Evolutionary conservation across 2,329 filamentous ascomycete species (phyloP), one percentile per base, ranked within the genome.

Genomic region (Fusarium sp.): DNA sequence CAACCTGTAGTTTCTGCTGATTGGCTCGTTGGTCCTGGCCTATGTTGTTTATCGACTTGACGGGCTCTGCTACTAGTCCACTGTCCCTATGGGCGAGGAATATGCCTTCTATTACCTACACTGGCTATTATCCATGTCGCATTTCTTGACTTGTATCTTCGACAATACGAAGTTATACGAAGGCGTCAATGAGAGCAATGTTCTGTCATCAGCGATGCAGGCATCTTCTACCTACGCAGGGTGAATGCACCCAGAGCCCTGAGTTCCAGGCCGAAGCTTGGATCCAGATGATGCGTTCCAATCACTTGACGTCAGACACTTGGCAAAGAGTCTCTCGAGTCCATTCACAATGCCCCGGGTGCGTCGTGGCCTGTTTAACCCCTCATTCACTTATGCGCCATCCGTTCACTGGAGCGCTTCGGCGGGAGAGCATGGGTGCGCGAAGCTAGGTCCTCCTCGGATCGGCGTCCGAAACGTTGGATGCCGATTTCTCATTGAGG

Each of bases 331-430:
- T 7, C 16, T 13, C 48, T 27, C n/a, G 18, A 52, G 48, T 5
- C 10, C 10, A 43, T 45, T 52, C 18, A 43, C 20, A 20, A 39
- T 6, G 16, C 22, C 22, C 29, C n/a, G n/a, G 10, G 24, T 48
- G 29, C 39, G 45, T 7, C 50, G 56, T 64, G 48, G 60, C 68
- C 60, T 50, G 54, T 48, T 60, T 37, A 41, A 37, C 58, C 72
- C 71, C 68, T 74, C 67, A 65, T 65, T 13, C 13, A 39, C 18
- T 75, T 74, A 75, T 66, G 72, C 72, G 72, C 72, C 39, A 24
- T 31, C 45, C 43, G 61, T 48, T 69, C 22, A 74, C 65, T 74
- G 72, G 72, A 75, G 72, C 72, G 65, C 72, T 72, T 74, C 68
- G 43, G 48, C 33, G 16, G 16, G 16, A 31, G 10, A 37, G 31